Evolutionary conservation across 768 basidiomycete genomes (phyloP), one percentile per base, ranked within the genome.

Genomic region (Omphalotus guepiniiformis): DNA sequence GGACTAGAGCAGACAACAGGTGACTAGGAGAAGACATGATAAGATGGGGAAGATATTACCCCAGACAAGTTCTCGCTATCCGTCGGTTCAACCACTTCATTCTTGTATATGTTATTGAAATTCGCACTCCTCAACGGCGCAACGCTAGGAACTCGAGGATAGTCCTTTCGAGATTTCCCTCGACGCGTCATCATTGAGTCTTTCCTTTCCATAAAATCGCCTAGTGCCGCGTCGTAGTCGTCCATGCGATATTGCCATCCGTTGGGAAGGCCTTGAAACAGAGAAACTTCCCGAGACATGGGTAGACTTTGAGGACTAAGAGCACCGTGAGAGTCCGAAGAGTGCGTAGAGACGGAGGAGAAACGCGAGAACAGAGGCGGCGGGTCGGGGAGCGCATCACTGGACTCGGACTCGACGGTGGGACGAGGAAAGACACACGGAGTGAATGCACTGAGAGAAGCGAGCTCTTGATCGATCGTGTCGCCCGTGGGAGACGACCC

Each of bases 221-320:
- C 26, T 16, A 26, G 44, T 3, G 44, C 44, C 23, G 15, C 34
- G 4, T 35, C 44, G 35, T 36, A 46, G 34, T 25, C 30, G 9
- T 21, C 25, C 23, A 36, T 36, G 21, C 35, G 35, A 15, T 16
- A 46, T 16, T 46, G 44, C 48, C 48, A 49, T 9, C 48, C 48
- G 19, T 49, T 41, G 6, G 48, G 48, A 34, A 49, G 21, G n/a
- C 48, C 48, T 27, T 49, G 27, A 23, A 49, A 42, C 15, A 49
- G 39, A n/a, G 48, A 49, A 25, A 49, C 48, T 34, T 49, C 48
- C 40, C 48, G 48, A 36, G 48, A 49, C 48, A 49, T 49, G n/a
- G 39, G 39, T 28, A 28, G 48, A 15, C 39, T 36, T 37, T 49
- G 48, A 42, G 27, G 41, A n/a, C n/a, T n/a, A 36, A 35, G 40